Evolutionary conservation across 1,284 basidiomycete species (phyloP), one percentile per base, ranked within the genome.

Genomic region (Moniliophthora roreri): DNA sequence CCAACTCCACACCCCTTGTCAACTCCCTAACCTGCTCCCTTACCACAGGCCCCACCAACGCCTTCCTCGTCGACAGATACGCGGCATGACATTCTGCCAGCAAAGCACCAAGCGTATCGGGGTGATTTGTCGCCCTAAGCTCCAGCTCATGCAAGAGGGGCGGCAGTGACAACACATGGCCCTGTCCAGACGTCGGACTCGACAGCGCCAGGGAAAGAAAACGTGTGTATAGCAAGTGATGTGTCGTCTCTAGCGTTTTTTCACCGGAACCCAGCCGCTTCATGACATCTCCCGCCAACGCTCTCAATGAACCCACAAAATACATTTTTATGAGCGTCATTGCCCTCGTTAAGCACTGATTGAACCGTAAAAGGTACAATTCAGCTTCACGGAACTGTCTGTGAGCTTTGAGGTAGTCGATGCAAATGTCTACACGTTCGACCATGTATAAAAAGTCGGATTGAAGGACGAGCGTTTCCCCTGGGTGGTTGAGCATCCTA

Each of bases 321-420:
- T 89, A 93, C 82, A 97, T 93, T 66, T 91, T 95, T 73, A 97
- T 93, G 48, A 98, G 78, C 0, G 93, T 96, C 94, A 97, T 96
- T 20, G 93, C 91, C 34, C 95, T 84, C 0, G 92, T 95, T 81
- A 97, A 87, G 69, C 95, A 97, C 71, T 97, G 95, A 63, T 95
- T 93, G 71, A 95, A 97, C 21, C 95, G 85, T 18, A 98, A 78
- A 8, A 96, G 76, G 67, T 96, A 97, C 16, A 97, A 76, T 63
- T 96, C 93, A 9, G 93, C 86, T 73, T 97, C 95, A 61, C 82
- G 82, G 72, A 88, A 97, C 66, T 94, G 87, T 60, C 91, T 82
- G 93, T 96, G 91, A 11, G 78, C 76, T 61, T 87, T 87, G 35
- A 98, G 75, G 65, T 91, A 97, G 51, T 90, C 89, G 52, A 97